Percentiles rank a stretch among this genome's conserved stretches.
These are phyloP conservation scores for Dactylellina cionopaga DNA, from an alignment of 2,329 filamentous ascomycete genomes.

Conservation along the genomic window DNA sequence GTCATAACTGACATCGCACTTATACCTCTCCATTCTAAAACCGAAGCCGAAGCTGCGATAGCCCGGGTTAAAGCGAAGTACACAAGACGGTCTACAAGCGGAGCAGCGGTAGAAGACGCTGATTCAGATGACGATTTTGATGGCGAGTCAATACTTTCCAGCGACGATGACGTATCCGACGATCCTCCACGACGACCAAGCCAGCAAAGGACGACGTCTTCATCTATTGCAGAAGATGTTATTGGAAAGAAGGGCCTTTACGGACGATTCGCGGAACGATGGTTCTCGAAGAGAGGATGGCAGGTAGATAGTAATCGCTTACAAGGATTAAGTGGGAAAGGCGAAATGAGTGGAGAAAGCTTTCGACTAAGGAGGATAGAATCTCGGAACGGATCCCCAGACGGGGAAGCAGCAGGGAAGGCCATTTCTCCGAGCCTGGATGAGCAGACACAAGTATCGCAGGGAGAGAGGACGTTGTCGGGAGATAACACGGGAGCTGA, in stretches of 20 bases:
- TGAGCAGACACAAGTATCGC: conserved; percentile 56
- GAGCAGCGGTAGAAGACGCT: conserved; percentile 57
- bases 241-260: conserved; percentile 84
- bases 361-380: conserved; percentile 58
- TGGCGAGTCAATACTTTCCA: conserved; percentile 58
- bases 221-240: conserved; percentile 86
- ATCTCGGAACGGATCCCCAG: conserved; percentile 51
- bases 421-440: conserved; percentile 20
- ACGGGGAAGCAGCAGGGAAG: conserved; percentile 35
- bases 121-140: conserved; percentile 66
- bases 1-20: conserved; percentile 87
- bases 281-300: conserved; percentile 90
- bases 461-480: conserved; percentile 46
- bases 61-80: conserved; percentile 67
- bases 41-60: conserved; percentile 78
- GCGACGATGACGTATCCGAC: conserved; percentile 59
- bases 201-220: conserved; percentile 61
- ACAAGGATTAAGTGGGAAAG: conserved; percentile 72
- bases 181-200: conserved; percentile 52
- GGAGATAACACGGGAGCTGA: conserved; percentile 28
- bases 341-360: conserved; percentile 59
- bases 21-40: conserved; percentile 83
- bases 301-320: conserved; percentile 74
- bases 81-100: conserved; percentile 60
- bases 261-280: conserved; percentile 86